Evolutionary conservation across 441 rosid genomes (phyloP).

Genomic region (Manihot esculenta): DNA sequence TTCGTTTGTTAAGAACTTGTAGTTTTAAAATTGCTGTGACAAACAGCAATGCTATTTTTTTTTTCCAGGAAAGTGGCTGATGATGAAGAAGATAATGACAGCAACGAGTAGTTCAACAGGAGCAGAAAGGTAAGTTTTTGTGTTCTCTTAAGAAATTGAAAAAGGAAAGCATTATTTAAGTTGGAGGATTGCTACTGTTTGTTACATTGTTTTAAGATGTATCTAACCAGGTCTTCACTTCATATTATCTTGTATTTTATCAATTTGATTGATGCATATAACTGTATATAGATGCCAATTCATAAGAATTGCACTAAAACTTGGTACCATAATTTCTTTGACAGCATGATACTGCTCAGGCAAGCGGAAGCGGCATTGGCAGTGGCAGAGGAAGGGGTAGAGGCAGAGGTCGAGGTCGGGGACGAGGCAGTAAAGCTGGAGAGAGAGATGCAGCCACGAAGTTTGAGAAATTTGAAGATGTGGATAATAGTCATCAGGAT

Average conservation of each 20-base stretch:
- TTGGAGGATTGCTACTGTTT: not conserved
- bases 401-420: conserved; percentile 82
- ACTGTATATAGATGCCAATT: not conserved
- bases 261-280: not conserved
- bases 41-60: conserved; percentile 35
- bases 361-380: conserved; percentile 45
- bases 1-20: not conserved
- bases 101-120: conserved; percentile 48
- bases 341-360: conserved; percentile 57
- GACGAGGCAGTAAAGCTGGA: conserved; percentile 38
- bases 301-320: not conserved
- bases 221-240: not conserved
- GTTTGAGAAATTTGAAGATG: conserved; percentile 23
- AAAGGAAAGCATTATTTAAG: not conserved
- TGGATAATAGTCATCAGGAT: no score
- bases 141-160: not conserved
- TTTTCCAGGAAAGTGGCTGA: conserved; percentile 48
- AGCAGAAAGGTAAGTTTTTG: conserved; percentile 48
- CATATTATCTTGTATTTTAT: not conserved
- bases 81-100: conserved; percentile 45
- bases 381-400: conserved; percentile 80
- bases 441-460: conserved; percentile 23
- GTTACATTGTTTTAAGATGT: not conserved
- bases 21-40: not conserved
- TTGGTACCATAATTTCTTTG: not conserved